Base-by-base conservation (phyloP, 2,329 filamentous ascomycete species). In the Septoria petroselini region DNA sequence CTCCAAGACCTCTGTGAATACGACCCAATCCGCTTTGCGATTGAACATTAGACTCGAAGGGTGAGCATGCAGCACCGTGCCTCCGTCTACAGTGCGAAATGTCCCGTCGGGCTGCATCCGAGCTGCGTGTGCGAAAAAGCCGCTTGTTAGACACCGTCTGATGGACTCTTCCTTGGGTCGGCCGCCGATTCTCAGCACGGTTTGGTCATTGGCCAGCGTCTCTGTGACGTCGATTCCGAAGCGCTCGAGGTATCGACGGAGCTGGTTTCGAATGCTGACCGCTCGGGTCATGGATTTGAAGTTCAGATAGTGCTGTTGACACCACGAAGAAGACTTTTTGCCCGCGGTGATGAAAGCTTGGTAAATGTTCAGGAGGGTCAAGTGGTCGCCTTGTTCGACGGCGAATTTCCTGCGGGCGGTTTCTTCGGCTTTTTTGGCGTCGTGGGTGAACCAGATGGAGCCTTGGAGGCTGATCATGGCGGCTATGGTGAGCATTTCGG, bases 1-100 rank as follows among this genome's bases (percentile, higher is more conserved):
- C 72, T 97, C 88, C 76, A 95, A 82, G 30, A 95, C 82, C 71
- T 96, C 91, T 62, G 94, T 86, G 65, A 96, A 98, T 27, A 98
- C 80, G 7, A 97, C 90, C 90, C 91, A 97, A 57, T 96, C 90
- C 8, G 89, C 89, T 73, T 94, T 96, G 49, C 91, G 83, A 69
- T 95, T 95, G 75, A 97, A 97, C 83, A 97, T 89, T 59, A 97
- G 72, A 31, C 87, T 94, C 64, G 83, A 95, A 0, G 93, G 93
- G 70, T 98, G 93, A 17, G 90, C 89, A 73, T 95, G 81, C 45
- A 97, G 74, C 3, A 83, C 80, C 42, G 85, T 85, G 31, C 82
- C 83, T 23, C 89, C 89, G 53, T 84, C 84, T n/a, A 95, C 84
- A 42, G 88, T 91, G 60, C 81, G 82, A 68, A 95, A 96, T 3